phyloP scores from a whole-genome alignment of 306 rosid species.

The Rosa rugosa region DNA sequence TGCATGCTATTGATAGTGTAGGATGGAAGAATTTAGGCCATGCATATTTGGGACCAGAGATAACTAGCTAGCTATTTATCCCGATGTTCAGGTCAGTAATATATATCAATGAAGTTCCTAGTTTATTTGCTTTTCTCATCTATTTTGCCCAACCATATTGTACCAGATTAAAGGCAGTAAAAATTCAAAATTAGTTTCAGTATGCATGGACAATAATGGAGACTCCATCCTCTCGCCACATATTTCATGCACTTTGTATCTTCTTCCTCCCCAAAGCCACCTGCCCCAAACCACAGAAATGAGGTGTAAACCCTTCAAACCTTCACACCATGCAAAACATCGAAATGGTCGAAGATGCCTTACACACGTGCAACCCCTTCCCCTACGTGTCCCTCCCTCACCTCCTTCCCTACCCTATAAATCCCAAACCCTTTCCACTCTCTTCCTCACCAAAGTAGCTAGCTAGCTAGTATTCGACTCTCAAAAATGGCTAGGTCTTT shows the following conservation, averaged over 20 bases:
- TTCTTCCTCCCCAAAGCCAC: conserved; percentile 13
- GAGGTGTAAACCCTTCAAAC: conserved; percentile 20
- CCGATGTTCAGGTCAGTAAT: no score
- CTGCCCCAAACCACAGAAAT: not conserved
- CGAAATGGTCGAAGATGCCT: conserved; percentile 24
- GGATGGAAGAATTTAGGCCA: no score
- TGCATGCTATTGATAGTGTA: no score
- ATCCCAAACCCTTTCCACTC: conserved; percentile 15
- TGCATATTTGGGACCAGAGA: no score
- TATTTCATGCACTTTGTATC: conserved; percentile 2
- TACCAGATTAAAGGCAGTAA: not conserved
- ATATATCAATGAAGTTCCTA: no score
- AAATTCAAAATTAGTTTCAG: not conserved
- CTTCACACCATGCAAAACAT: conserved; percentile 17
- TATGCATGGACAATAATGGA: not conserved
- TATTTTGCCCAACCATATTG: no score
- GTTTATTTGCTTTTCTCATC: no score
- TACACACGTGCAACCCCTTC: conserved; percentile 13
- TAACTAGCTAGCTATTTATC: no score
- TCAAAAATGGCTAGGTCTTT: conserved; percentile 36
- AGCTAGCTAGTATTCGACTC: not conserved
- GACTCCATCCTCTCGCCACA: not conserved
- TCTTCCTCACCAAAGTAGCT: conserved; percentile 14
- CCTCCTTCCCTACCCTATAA: conserved; percentile 8
- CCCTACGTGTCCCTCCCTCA: not conserved